Base-by-base conservation (phyloP, 2,329 filamentous ascomycete species). In the Daldinia sp. region DNA sequence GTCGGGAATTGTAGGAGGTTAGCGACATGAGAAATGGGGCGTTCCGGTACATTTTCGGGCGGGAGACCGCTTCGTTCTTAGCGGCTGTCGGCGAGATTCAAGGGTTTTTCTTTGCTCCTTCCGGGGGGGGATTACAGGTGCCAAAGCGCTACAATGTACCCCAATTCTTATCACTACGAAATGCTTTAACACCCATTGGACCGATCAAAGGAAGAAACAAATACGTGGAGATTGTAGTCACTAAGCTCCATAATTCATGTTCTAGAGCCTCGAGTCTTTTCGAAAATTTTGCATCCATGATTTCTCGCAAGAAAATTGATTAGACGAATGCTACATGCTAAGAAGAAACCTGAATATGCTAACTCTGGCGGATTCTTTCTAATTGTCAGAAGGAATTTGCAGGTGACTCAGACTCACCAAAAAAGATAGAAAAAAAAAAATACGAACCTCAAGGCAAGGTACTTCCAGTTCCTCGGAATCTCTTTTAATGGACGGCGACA, bases 1-100 rank as follows among this genome's bases (percentile, higher is more conserved):
- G 30, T 70, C 71, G 71, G 71, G 69, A 70, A 67, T 65, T 72
- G 37, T 23, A 73, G 71, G 71, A 65, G 60, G 23, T 41, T 39
- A 48, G 26, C 12, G 42, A 61, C 39, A 60, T 55, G 37, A 60
- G 55, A 50, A 51, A 68, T 58, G 63, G 68, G 50, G 44, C 53
- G 13, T 44, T 64, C 71, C 69, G 71, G 44, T 42, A 58, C 58
- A 66, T 70, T 72, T 65, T 73, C 69, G 69, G 55, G 30, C 50
- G 44, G 55, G 41, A 67, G 60, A 58, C 46, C 35, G 54, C 56
- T 54, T 63, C 61, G 50, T 56, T 56, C 53, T 46, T 26, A 42
- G 55, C 63, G 63, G 65, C 50, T 53, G 33, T 67, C 68, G 65
- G 68, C 68, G 62, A 65, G n/a, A 33, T 58, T 60, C 33, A 60